A percentile compares a stretch with the other conserved stretches of the same genome.
Conservation (phyloP, 306 rosid species). For the Rosa chinensis region DNA sequence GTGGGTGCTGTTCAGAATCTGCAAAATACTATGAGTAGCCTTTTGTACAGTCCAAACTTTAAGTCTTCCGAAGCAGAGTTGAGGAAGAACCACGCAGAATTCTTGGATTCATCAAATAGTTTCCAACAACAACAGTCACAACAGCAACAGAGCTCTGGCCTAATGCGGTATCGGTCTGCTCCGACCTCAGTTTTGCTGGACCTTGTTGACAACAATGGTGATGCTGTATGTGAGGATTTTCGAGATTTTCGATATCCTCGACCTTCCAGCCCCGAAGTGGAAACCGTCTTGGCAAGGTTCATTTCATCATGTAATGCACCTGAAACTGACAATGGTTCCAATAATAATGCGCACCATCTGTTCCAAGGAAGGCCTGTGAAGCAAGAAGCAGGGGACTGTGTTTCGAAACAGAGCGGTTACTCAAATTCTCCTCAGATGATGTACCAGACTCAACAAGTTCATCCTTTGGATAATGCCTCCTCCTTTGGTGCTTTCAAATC, state of each 20-base stretch:
- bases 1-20: constrained; percentile 23
- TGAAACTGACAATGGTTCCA: constrained; percentile 29
- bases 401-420: constrained; percentile 35
- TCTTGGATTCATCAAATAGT: constrained; percentile 48
- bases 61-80: constrained; percentile 43
- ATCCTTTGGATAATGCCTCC: constrained; percentile 33
- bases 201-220: constrained; percentile 41
- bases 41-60: constrained; percentile 43
- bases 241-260: constrained; percentile 31
- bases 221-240: constrained; percentile 26
- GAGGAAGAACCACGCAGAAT: constrained; percentile 50
- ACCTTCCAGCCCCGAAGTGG: constrained; percentile 61
- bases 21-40: constrained; percentile 53
- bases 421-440: constrained; percentile 36
- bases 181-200: constrained; percentile 50
- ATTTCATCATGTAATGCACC: constrained; percentile 47
- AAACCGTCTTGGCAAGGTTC: constrained; percentile 46
- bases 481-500: constrained; percentile 42
- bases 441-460: constrained; percentile 48
- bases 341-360: constrained; percentile 6
- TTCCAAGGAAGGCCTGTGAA: constrained; percentile 42
- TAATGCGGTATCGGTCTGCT: constrained; percentile 56
- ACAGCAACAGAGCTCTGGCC: constrained; percentile 43
- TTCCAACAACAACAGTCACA: constrained; percentile 29
- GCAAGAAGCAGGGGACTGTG: constrained; percentile 50